A percentile compares a stretch with the other conserved stretches of the same genome.
Conservation (phyloP, 768 basidiomycete genomes). For the Scleroderma bovista region DNA sequence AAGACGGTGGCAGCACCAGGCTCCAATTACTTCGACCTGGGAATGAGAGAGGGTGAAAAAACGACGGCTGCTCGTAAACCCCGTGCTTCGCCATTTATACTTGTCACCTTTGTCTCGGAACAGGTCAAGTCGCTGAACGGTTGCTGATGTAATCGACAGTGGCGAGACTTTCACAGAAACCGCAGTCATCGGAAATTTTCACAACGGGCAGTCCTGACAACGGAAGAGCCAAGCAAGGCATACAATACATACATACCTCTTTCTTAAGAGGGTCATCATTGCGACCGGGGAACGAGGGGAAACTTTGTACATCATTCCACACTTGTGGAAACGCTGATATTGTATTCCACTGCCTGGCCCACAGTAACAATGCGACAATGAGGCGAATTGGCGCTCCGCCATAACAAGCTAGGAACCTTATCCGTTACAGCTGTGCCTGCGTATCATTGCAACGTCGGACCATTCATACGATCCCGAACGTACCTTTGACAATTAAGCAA, state of each 20-base stretch:
- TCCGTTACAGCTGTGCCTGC: conserved; percentile 10
- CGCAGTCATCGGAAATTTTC: not conserved
- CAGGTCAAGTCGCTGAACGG: not conserved
- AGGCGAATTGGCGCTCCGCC: not conserved
- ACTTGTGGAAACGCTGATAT: not conserved
- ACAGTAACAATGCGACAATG: not conserved
- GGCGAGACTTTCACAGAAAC: not conserved
- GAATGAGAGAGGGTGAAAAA: not conserved
- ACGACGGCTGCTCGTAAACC: not conserved
- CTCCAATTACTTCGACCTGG: conserved; percentile 2
- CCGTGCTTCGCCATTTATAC: not conserved
- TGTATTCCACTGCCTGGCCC: not conserved
- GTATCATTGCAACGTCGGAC: not conserved
- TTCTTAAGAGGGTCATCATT: too few species aligned
- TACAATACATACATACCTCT: not conserved
- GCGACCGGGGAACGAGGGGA: too few species aligned
- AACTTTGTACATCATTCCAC: not conserved
- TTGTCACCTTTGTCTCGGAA: not conserved
- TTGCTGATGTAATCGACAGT: not conserved
- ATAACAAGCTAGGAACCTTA: not conserved
- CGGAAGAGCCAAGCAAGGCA: not conserved
- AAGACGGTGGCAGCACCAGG: conserved; percentile 17
- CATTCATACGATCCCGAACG: too few species aligned
- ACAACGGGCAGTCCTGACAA: not conserved
- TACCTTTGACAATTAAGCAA: too few species aligned